Conservation (phyloP, 2,329 filamentous ascomycete species). For the Apiospora malaysiana region DNA sequence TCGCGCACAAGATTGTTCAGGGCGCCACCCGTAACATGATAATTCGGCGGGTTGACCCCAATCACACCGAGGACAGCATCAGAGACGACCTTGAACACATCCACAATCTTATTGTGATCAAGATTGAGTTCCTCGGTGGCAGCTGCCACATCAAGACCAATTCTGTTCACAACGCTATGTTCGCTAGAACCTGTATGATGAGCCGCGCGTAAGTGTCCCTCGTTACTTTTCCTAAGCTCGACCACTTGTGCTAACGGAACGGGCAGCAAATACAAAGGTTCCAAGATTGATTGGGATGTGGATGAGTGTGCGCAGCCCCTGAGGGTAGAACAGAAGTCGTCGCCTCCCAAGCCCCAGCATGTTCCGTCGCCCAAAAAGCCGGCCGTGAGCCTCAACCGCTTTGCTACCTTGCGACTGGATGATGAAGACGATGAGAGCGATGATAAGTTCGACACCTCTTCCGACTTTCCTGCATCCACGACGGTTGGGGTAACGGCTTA, state of each 20-base stretch:
- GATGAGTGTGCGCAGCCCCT: slow-evolving; percentile 76
- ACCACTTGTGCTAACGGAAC: slow-evolving; percentile 37
- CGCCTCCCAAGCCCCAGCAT: slow-evolving; percentile 26
- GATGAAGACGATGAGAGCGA: slow-evolving; percentile 37
- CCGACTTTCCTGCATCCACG: slow-evolving; percentile 35
- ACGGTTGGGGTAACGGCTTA: slow-evolving; percentile 34
- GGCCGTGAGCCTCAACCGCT: slow-evolving; percentile 32
- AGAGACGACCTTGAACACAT: slow-evolving; percentile 82
- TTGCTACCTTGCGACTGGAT: slow-evolving; percentile 38
- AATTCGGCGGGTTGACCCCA: slow-evolving; percentile 63
- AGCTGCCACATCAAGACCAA: slow-evolving; percentile 77
- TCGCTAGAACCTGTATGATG: slow-evolving; percentile 81
- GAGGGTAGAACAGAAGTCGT: slow-evolving; percentile 38
- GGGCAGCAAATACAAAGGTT: slow-evolving; percentile 69
- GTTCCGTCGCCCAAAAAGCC: slow-evolving; percentile 25
- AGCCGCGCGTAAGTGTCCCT: slow-evolving; percentile 52
- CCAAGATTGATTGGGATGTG: slow-evolving; percentile 70
- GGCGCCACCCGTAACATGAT: slow-evolving; percentile 79
- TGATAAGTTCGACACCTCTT: slow-evolving; percentile 40
- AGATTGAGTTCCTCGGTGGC: slow-evolving; percentile 61
- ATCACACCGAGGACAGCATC: slow-evolving; percentile 67
- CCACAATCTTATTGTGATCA: slow-evolving; percentile 75
- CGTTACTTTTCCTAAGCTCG: not conserved
- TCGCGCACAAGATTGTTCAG: slow-evolving; percentile 65
- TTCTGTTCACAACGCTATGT: slow-evolving; percentile 76